A percentile compares a stretch with the other conserved stretches of the same genome.
Evolutionary conservation across 352 stramenopile genomes (phyloP).

Genomic region (Phytopythium cucurbitacearum): DNA sequence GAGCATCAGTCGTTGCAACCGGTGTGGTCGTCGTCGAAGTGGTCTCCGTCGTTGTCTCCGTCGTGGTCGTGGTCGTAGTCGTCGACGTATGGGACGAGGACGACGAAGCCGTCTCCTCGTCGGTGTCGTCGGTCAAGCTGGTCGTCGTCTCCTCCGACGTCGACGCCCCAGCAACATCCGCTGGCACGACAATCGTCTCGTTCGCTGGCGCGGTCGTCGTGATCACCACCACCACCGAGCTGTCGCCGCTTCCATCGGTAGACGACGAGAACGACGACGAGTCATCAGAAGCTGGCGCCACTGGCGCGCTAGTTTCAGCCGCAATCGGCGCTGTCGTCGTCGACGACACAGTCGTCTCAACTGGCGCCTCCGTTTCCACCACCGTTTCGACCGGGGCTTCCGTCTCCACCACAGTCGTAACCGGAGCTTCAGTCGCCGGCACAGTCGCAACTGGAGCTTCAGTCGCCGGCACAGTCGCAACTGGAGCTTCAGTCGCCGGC

Average conservation of each 20-base stretch:
- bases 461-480: not conserved
- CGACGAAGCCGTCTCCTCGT: not conserved
- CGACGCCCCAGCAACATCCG: not conserved
- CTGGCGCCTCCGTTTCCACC: not conserved
- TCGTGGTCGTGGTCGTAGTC: not conserved
- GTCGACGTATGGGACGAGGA: not conserved
- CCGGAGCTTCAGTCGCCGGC: not conserved
- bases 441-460: not conserved
- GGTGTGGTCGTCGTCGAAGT: not conserved
- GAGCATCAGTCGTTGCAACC: not conserved
- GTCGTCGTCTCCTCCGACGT: not conserved
- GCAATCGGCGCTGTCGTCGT: too few relatives aligned
- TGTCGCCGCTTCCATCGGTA: not conserved
- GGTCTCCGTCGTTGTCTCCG: not conserved
- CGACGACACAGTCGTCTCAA: too few relatives aligned
- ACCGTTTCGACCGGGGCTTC: not conserved
- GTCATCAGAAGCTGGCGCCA: not conserved
- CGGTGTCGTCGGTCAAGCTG: not conserved
- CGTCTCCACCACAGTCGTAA: not conserved
- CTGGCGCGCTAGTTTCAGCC: not conserved
- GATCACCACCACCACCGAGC: too few relatives aligned
- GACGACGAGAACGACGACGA: not conserved
- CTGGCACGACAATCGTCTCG: not conserved
- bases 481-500: not conserved
- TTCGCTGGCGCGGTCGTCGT: not conserved